phyloP scores from a whole-genome alignment of 352 stramenopile species.

The Phytophthora hibernalis region DNA sequence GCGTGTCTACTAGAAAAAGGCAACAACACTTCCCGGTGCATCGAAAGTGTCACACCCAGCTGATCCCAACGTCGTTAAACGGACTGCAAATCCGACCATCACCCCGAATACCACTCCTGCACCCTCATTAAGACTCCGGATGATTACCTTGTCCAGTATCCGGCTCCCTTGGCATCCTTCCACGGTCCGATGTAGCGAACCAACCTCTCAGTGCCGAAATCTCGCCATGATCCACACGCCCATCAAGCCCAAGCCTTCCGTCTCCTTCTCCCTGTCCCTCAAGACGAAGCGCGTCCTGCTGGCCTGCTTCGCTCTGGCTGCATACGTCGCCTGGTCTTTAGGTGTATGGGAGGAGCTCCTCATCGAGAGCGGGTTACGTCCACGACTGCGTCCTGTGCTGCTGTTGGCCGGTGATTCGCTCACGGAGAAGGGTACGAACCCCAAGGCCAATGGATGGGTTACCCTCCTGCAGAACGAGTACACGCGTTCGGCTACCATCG shows the following conservation, averaged over 20 bases:
- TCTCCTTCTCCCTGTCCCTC: conserved; percentile 1
- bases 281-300: conserved; percentile 23
- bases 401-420: conserved; percentile 52
- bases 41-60: background rate
- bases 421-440: conserved; percentile 45
- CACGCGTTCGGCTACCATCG: conserved; percentile 41
- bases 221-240: conserved; percentile 13
- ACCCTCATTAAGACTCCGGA: background rate
- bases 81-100: background rate
- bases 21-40: background rate
- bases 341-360: conserved; percentile 29
- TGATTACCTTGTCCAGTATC: background rate
- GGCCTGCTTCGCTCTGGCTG: conserved; percentile 15
- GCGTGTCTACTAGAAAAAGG: background rate
- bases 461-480: conserved; percentile 48
- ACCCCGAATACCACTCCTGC: background rate
- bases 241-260: conserved; percentile 18
- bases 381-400: conserved; percentile 25
- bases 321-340: conserved; percentile 34
- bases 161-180: conserved; percentile 3
- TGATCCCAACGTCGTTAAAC: background rate
- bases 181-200: conserved; percentile 7
- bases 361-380: conserved; percentile 25
- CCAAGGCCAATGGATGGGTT: conserved; percentile 44
- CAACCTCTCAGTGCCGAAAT: conserved; percentile 16